These are phyloP conservation scores for Esteya vermicola DNA, from an alignment of 2,329 filamentous ascomycete genomes.

Conservation along the genomic window DNA sequence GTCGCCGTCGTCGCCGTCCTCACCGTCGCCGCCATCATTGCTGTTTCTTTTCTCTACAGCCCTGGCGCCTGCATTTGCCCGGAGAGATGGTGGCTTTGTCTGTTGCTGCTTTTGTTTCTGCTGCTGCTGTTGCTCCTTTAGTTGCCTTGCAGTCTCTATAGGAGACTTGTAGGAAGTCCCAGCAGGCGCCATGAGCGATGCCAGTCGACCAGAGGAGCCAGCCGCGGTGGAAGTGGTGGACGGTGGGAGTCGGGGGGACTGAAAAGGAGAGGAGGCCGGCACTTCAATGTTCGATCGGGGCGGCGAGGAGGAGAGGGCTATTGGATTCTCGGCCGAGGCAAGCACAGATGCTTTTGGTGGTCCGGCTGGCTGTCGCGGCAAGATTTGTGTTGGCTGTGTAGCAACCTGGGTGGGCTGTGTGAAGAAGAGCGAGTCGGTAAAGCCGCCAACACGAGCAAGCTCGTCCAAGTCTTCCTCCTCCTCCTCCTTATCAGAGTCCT, in stretches of 20 bases:
- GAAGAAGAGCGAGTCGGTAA: slow-evolving; percentile 28
- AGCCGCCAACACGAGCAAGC: slow-evolving; percentile 20
- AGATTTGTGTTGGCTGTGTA: slow-evolving; percentile 34
- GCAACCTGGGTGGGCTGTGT: slow-evolving; percentile 30
- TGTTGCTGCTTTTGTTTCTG: background rate
- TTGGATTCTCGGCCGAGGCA: slow-evolving; percentile 7
- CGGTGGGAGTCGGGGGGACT: slow-evolving; percentile 14
- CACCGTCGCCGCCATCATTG: no score
- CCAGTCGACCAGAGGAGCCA: slow-evolving; percentile 25
- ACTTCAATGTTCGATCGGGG: slow-evolving; percentile 51
- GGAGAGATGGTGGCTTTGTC: background rate
- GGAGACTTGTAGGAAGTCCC: slow-evolving; percentile 56
- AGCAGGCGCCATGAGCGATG: slow-evolving; percentile 56
- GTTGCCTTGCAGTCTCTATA: slow-evolving; percentile 1
- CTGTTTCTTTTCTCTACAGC: background rate
- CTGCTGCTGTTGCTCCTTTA: background rate
- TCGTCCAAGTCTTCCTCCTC: slow-evolving; percentile 29
- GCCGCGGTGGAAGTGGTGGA: background rate
- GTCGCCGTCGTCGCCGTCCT: slow-evolving; percentile 9
- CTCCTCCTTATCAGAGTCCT: slow-evolving; percentile 6
- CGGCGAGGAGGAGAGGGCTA: slow-evolving; percentile 22
- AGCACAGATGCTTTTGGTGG: slow-evolving; percentile 1
- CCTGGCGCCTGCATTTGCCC: background rate
- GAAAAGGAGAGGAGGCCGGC: slow-evolving; percentile 71
- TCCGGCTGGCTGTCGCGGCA: slow-evolving; percentile 22